A percentile compares a stretch with the other conserved stretches of the same genome.
Evolutionary conservation across 768 basidiomycete genomes (phyloP).

Genomic region (Epithele typhae): DNA sequence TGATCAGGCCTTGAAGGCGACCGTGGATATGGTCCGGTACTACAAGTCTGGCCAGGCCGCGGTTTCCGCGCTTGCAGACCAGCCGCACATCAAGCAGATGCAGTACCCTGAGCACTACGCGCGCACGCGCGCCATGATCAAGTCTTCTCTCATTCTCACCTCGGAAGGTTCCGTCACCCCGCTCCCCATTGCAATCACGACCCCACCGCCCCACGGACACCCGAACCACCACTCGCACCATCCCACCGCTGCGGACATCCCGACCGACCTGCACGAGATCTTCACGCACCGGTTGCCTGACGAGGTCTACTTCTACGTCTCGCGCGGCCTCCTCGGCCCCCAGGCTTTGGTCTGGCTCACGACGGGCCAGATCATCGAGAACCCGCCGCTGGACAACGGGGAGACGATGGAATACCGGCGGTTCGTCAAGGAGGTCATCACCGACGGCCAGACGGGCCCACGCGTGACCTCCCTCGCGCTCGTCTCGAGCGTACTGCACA

Average conservation of each 20-base stretch:
- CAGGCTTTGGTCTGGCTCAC: constrained; percentile 95
- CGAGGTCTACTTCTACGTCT: constrained; percentile 95
- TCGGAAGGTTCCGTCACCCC: constrained; percentile 82
- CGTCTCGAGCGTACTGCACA: constrained; percentile 73
- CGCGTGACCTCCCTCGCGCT: constrained; percentile 88
- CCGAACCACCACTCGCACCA: constrained; percentile 58
- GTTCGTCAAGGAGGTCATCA: constrained; percentile 94
- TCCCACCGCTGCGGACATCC: constrained; percentile 84
- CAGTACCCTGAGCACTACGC: constrained; percentile 85
- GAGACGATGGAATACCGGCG: constrained; percentile 93
- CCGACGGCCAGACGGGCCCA: constrained; percentile 91
- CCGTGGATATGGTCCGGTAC: constrained; percentile 89
- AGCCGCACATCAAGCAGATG: constrained; percentile 75
- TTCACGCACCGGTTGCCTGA: constrained; percentile 94
- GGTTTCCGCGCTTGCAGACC: constrained; percentile 71
- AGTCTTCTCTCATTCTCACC: constrained; percentile 84
- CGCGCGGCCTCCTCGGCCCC: constrained; percentile 84
- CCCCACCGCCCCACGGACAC: constrained; percentile 39
- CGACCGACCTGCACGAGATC: constrained; percentile 87
- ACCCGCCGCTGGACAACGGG: constrained; percentile 88
- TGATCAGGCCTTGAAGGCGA: constrained; percentile 77
- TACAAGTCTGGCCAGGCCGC: constrained; percentile 87
- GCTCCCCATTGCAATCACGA: constrained; percentile 64
- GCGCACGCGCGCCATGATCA: constrained; percentile 87
- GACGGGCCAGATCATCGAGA: constrained; percentile 78